A percentile compares a stretch with the other conserved stretches of the same genome.
phyloP scores from a whole-genome alignment of 228 moss, liverwort and hornwort species.

The Sphagnum magellanicum region DNA sequence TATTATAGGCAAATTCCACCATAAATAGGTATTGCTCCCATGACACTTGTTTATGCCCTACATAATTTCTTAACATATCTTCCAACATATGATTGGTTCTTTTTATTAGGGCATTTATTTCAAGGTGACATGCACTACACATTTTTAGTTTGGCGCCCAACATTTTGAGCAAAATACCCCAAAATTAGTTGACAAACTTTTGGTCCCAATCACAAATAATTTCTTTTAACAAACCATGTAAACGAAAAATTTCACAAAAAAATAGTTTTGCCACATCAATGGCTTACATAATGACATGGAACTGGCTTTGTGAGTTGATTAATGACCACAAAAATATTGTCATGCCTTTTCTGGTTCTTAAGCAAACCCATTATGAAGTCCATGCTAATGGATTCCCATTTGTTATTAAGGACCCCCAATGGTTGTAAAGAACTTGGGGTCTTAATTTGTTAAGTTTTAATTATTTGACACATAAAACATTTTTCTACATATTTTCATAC shows the following conservation, averaged over 20 bases:
- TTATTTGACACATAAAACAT: background rate
- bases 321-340: slow-evolving; percentile 7
- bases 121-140: slow-evolving; percentile 2
- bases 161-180: background rate
- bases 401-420: background rate
- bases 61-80: slow-evolving; percentile 4
- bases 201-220: slow-evolving; percentile 4
- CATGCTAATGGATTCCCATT: slow-evolving; percentile 1
- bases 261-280: background rate
- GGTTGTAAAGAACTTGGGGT: slow-evolving; percentile 2
- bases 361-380: slow-evolving; percentile 6
- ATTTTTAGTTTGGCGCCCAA: slow-evolving; percentile 1
- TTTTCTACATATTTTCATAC: background rate
- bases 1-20: slow-evolving; percentile 3
- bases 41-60: background rate
- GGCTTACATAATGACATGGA: background rate
- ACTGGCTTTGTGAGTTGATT: background rate
- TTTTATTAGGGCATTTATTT: slow-evolving; percentile 3
- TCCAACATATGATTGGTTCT: slow-evolving; percentile 8
- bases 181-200: slow-evolving; percentile 3
- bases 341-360: background rate
- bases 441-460: background rate
- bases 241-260: background rate
- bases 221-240: slow-evolving; percentile 1
- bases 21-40: slow-evolving; percentile 1